phyloP scores from a whole-genome alignment of 2,329 filamentous ascomycete species.

The Aspergillus intermedius region DNA sequence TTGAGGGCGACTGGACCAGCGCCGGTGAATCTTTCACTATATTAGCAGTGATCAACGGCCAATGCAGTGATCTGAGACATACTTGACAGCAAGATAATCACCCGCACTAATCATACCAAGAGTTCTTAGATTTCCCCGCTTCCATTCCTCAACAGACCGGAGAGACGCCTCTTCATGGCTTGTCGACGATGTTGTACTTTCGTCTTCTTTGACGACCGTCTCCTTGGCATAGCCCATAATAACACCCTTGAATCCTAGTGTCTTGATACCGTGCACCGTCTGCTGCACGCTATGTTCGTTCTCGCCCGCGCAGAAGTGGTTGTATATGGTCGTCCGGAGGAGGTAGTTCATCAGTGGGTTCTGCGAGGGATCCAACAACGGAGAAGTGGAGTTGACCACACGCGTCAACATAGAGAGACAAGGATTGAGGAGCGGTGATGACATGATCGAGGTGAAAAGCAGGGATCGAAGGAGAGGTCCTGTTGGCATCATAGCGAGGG shows the following conservation, averaged over 20 bases:
- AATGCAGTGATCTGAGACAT: not conserved
- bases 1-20: slow-evolving; percentile 34
- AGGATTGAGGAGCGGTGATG: slow-evolving; percentile 12
- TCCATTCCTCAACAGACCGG: slow-evolving; percentile 40
- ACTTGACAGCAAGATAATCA: slow-evolving; percentile 43
- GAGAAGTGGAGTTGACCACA: slow-evolving; percentile 32
- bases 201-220: slow-evolving; percentile 22
- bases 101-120: slow-evolving; percentile 38
- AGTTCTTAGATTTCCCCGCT: slow-evolving; percentile 41
- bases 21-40: slow-evolving; percentile 33
- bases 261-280: slow-evolving; percentile 33
- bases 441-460: slow-evolving; percentile 15
- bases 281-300: slow-evolving; percentile 34
- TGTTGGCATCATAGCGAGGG: slow-evolving; percentile 14
- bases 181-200: slow-evolving; percentile 1
- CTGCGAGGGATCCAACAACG: slow-evolving; percentile 35
- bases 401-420: slow-evolving; percentile 22
- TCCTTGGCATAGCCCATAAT: slow-evolving; percentile 45
- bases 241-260: slow-evolving; percentile 42
- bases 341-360: slow-evolving; percentile 35
- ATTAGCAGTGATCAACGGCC: not conserved
- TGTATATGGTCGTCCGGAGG: slow-evolving; percentile 36
- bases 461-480: slow-evolving; percentile 13
- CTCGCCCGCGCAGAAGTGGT: slow-evolving; percentile 45
- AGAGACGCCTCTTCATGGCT: slow-evolving; percentile 10